Evolutionary conservation across 192 early-diverging fungal species (phyloP), one percentile per base, ranked within the genome.

Genomic region (Entrophospora sp.): DNA sequence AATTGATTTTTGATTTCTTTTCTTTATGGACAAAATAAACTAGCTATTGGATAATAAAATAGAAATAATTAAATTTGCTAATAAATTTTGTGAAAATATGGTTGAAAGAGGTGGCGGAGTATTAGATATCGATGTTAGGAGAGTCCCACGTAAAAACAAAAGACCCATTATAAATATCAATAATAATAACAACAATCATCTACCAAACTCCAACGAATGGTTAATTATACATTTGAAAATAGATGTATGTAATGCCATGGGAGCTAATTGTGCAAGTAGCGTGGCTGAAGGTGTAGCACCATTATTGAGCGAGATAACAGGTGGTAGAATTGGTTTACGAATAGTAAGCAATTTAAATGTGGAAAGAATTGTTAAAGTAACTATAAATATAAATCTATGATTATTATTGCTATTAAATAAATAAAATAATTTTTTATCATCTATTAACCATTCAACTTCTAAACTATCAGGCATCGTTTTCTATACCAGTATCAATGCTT

Each of bases 161-260:
- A 49, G 57, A 5, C n/a, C n/a, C n/a, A n/a, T n/a, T n/a, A n/a
- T n/a, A n/a, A n/a, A n/a, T n/a, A n/a, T n/a, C n/a, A n/a, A n/a
- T n/a, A n/a, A n/a, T n/a, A n/a, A n/a, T n/a, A n/a, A n/a, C n/a
- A n/a, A n/a, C n/a, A n/a, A n/a, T n/a, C n/a, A n/a, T n/a, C n/a
- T n/a, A n/a, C n/a, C n/a, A n/a, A 43, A 31, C 18, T 68, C 59
- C 38, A 72, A 60, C 14, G 76, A 82, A 42, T 87, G 85, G 86
- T 61, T 90, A n/a, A 81, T 90, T 18, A 84, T 88, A 5, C 88
- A 90, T 51, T 67, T 90, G 25, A 85, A 87, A 64, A 73, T 90
- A 34, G 88, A 90, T 71, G 88, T 90, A 0, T 87, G 87, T 51
- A 84, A 90, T 69, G 85, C 88, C 31, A 90, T 90, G 88, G 88